Conservation (phyloP, 768 basidiomycete genomes). For the Suillus weaverae region DNA sequence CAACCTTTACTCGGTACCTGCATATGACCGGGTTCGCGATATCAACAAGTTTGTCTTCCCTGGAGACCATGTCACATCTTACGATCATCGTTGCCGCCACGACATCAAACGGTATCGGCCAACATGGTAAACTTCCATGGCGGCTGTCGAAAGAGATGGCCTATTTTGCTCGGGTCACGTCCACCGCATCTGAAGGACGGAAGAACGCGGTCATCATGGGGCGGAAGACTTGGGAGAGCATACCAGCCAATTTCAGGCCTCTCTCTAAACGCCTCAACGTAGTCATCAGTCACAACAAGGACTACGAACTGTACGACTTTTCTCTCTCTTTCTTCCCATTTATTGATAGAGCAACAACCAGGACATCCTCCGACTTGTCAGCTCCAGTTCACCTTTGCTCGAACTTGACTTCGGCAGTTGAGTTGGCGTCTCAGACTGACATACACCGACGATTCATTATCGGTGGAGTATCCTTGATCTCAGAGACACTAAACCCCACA, state of each 20-base stretch:
- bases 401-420: slow-evolving; percentile 21
- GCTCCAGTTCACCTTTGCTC: slow-evolving; percentile 33
- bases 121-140: slow-evolving; percentile 81
- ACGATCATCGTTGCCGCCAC: slow-evolving; percentile 96
- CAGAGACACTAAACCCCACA: slow-evolving; percentile 51
- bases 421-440: slow-evolving; percentile 15
- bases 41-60: neutral
- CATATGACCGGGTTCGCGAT: no score
- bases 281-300: slow-evolving; percentile 63
- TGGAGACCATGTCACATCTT: slow-evolving; percentile 55
- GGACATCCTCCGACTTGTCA: slow-evolving; percentile 6
- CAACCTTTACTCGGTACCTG: neutral
- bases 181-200: slow-evolving; percentile 50
- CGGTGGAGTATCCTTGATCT: slow-evolving; percentile 88
- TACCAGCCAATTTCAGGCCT: slow-evolving; percentile 82
- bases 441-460: slow-evolving; percentile 78
- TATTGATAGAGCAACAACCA: slow-evolving; percentile 17
- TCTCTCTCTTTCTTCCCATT: neutral
- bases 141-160: slow-evolving; percentile 84
- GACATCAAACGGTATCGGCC: slow-evolving; percentile 82
- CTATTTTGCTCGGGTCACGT: slow-evolving; percentile 86
- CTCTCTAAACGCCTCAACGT: slow-evolving; percentile 75
- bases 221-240: slow-evolving; percentile 96
- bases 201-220: slow-evolving; percentile 92
- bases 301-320: slow-evolving; percentile 59